Base-by-base conservation (phyloP, 805 yeast genomes). In the Helenozyma baotianmanensis region DNA sequence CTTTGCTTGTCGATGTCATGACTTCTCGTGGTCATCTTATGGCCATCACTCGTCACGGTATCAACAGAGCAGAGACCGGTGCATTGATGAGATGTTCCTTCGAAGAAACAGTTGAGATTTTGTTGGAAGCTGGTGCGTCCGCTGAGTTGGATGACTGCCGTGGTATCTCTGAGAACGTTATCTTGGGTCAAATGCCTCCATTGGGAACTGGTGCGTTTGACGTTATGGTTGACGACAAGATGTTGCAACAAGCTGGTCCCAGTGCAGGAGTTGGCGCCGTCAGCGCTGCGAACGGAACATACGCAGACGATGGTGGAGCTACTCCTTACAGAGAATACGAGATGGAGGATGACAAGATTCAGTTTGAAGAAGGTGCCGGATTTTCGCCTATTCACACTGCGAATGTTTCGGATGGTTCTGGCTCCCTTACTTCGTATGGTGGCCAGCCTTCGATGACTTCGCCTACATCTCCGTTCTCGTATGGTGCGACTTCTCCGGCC, bases 21-120 rank as follows among this genome's bases (percentile, higher is more conserved):
- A 92, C 99, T 2, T 85, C 95, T 24, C 82, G 96, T 56, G 99
- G 99, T 54, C 96, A 90, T 56, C 72, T 92, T 62, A 90, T 94
- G 85, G 97, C 99, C 25, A 89, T 92, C 53, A 90, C 97, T 27
- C 94, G 99, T 76, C 98, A 92, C 58, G 99, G 99, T 76, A 90
- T 92, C 64, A 92, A 92, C 64, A 82, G 99, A 67, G 84, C 95
- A 23, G 96, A 92, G 47, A 92, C 99, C 19, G 99, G 99, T 65
- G 98, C 98, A 2, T 74, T 92, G 56, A 92, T 92, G 99, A 80
- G 99, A 65, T 92, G 97, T 70, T 90, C 98, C 26, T 92, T 92
- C 70, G 99, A 92, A 67, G 99, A 92, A 63, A 92, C 99, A 6
- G 99, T 92, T 25, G 99, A 92, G 66, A 92, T 92, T 53, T 68